These are phyloP conservation scores for Candida sp. DNA, from an alignment of 1,139 yeast species.

Conservation along the genomic window DNA sequence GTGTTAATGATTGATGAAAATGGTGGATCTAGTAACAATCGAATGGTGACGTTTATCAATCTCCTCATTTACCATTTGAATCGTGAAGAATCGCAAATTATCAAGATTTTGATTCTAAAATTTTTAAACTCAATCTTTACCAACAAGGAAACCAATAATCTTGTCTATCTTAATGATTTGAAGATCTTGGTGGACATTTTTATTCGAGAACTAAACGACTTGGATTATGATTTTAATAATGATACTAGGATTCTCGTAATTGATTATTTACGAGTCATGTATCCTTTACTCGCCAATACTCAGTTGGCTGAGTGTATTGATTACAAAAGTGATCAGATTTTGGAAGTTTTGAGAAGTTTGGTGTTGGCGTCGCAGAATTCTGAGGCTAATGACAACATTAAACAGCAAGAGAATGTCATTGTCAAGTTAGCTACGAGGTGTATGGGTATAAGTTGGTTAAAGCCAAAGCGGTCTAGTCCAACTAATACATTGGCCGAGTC, in stretches of 20 bases:
- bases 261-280: constrained; percentile 72
- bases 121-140: constrained; percentile 74
- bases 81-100: constrained; percentile 68
- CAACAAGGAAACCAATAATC: constrained; percentile 58
- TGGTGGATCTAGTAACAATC: constrained; percentile 13
- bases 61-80: constrained; percentile 57
- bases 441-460: constrained; percentile 56
- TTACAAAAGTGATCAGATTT: constrained; percentile 59
- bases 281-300: constrained; percentile 68
- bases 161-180: constrained; percentile 80
- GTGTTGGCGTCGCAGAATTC: constrained; percentile 22
- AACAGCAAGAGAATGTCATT: constrained; percentile 38
- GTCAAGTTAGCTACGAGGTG: constrained; percentile 63
- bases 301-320: constrained; percentile 49
- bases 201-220: constrained; percentile 71
- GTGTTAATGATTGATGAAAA: constrained; percentile 26
- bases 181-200: constrained; percentile 85
- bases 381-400: constrained; percentile 5
- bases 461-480: constrained; percentile 10
- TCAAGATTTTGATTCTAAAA: constrained; percentile 78
- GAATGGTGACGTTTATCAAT: constrained; percentile 37
- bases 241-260: constrained; percentile 57
- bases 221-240: constrained; percentile 44
- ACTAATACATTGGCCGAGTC: neutral
- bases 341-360: constrained; percentile 48